Conservation (phyloP, 2,329 filamentous ascomycete species). For the Aspergillus uvarum region DNA sequence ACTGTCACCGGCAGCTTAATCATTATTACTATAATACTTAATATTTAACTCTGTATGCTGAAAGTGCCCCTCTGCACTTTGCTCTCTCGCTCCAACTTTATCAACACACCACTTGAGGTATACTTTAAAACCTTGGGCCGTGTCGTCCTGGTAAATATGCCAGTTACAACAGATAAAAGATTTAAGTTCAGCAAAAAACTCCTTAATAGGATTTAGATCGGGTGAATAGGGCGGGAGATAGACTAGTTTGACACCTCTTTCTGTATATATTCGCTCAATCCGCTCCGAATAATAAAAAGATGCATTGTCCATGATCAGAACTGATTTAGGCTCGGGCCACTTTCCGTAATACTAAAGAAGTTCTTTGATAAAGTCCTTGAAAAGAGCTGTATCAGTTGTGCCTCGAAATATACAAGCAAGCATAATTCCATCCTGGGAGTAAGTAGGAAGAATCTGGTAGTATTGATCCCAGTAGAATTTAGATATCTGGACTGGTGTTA, state of each 20-base stretch:
- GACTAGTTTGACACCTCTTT: background rate
- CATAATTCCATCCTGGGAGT: too few species aligned
- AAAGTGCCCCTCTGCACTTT: constrained; percentile 11
- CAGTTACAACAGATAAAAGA: background rate
- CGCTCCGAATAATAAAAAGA: too few species aligned
- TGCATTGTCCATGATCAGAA: too few species aligned
- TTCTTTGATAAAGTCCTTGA: too few species aligned
- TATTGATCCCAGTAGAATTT: too few species aligned
- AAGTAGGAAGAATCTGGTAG: too few species aligned
- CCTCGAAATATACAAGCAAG: too few species aligned
- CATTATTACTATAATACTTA: background rate
- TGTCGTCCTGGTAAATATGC: background rate
- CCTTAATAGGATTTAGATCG: background rate
- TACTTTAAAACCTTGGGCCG: constrained; percentile 6
- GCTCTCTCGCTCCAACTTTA: constrained; percentile 1
- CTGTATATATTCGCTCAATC: background rate
- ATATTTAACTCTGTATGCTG: constrained; percentile 4
- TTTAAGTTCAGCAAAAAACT: constrained; percentile 1
- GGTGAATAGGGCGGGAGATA: constrained; percentile 2
- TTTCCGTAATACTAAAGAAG: too few species aligned
- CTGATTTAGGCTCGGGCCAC: too few species aligned
- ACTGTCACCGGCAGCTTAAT: too few species aligned
- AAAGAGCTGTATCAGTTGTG: too few species aligned
- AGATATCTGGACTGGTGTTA: too few species aligned
- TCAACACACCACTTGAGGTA: constrained; percentile 9